Base-by-base conservation (phyloP, 2,329 filamentous ascomycete species). In the Penicillium sp. region DNA sequence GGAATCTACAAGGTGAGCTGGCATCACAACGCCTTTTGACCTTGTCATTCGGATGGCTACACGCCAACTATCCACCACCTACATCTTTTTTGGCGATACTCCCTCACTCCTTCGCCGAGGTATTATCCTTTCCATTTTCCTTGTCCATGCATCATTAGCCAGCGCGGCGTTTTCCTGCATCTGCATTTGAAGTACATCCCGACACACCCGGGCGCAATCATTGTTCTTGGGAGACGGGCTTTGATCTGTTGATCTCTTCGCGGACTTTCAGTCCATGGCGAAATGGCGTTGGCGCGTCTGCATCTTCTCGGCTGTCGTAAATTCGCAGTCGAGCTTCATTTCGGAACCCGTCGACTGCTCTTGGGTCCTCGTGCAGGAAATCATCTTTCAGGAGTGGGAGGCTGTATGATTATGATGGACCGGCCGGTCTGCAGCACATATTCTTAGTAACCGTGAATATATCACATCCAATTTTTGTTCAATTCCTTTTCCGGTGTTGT, bases 111-210 rank as follows among this genome's bases (percentile, higher is more conserved):
- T 45, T 44, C 31, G 48, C 45, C 40, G 52, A 57, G 49, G 40
- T 50, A 48, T 48, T 50, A 51, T 28, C 20, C 35, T 24, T 50
- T 36, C 36, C 27, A 36, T 47, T 50, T 33, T 44, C 46, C 48
- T 48, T 42, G 48, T 38, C n/a, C 46, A 43, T 55, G 50, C 53
- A 57, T 59, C 53, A 53, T 60, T 64, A 65, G 61, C 61, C 59
- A 49, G 48, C 54, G 46, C 42, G 57, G 61, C 51, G 52, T 64
- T 58, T 28, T 42, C 43, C 45, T 58, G 51, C 54, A 49, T 57
- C 45, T 58, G 51, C 54, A 49, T 57, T 55, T 44, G 42, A 60
- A 53, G 16, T 50, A 28, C 48, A 59, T 48, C 18, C 41, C 20
- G 13, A 13, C 22, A 48, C 22, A 24, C 22, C 27, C 22, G 14